Conservation (phyloP, 1,284 basidiomycete genomes). For the Fomitopsis palustris region DNA sequence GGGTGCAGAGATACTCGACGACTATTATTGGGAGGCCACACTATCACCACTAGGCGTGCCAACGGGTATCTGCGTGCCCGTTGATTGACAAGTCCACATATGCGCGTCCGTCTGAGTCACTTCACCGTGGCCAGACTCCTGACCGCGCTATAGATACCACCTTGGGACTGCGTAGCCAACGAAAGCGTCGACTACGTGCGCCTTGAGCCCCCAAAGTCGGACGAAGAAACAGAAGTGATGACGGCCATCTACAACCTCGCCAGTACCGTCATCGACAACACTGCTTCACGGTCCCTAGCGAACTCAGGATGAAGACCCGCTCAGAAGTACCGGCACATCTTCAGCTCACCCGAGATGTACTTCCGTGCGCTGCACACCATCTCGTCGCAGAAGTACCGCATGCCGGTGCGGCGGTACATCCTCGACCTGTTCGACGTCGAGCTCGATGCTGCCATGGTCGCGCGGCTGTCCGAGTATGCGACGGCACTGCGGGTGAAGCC, state of each 20-base stretch:
- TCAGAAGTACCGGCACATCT: slow-evolving; percentile 74
- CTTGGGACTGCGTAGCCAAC: slow-evolving; percentile 59
- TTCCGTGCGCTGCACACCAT: slow-evolving; percentile 84
- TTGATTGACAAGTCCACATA: slow-evolving; percentile 75
- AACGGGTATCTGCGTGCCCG: slow-evolving; percentile 88
- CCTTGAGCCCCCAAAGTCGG: slow-evolving; percentile 62
- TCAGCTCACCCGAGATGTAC: slow-evolving; percentile 75
- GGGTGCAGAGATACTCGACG: slow-evolving; percentile 82
- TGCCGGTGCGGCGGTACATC: slow-evolving; percentile 89
- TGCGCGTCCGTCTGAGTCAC: too few relatives aligned
- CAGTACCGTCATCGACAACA: slow-evolving; percentile 94
- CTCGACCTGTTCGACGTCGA: slow-evolving; percentile 89
- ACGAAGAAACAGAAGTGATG: slow-evolving; percentile 83
- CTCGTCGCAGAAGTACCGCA: slow-evolving; percentile 84
- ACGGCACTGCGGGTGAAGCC: slow-evolving; percentile 13
- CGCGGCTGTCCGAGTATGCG: slow-evolving; percentile 47
- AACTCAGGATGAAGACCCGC: slow-evolving; percentile 85
- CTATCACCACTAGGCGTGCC: slow-evolving; percentile 84
- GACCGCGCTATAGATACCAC: slow-evolving; percentile 56
- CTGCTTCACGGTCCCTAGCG: slow-evolving; percentile 84
- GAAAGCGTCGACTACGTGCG: slow-evolving; percentile 45
- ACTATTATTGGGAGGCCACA: slow-evolving; percentile 91
- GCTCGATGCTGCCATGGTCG: slow-evolving; percentile 58
- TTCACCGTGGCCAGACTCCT: too few relatives aligned
- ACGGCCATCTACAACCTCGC: slow-evolving; percentile 91